A percentile compares a stretch with the other conserved stretches of the same genome.
These are phyloP conservation scores for Trypanosoma boissoni DNA, from an alignment of 208 protist genomes.

Conservation along the genomic window DNA sequence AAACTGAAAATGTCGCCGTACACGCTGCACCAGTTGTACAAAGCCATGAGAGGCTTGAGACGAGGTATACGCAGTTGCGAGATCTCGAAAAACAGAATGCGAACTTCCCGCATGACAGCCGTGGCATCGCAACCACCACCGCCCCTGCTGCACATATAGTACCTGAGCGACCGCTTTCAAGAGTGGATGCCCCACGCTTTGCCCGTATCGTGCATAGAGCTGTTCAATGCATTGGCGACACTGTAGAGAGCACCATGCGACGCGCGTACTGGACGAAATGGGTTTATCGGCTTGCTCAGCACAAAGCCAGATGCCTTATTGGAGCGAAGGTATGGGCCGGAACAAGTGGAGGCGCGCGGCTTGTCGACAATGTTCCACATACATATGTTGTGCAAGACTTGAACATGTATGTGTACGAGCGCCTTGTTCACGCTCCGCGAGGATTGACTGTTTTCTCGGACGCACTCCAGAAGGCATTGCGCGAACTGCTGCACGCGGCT, in stretches of 20 bases:
- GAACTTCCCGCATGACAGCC: too few species aligned
- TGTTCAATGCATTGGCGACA: neutral
- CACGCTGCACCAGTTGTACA: too few species aligned
- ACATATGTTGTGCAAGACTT: slow-evolving; percentile 36
- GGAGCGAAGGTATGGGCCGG: slow-evolving; percentile 5
- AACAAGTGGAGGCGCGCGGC: slow-evolving; percentile 4
- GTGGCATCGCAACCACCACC: too few species aligned
- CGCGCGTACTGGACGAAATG: slow-evolving; percentile 12
- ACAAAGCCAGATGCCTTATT: slow-evolving; percentile 10
- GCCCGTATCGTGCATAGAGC: neutral
- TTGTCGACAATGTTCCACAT: slow-evolving; percentile 36
- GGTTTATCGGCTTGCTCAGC: slow-evolving; percentile 7
- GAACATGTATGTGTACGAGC: slow-evolving; percentile 24
- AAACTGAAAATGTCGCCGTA: too few species aligned
- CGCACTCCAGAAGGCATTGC: slow-evolving; percentile 42
- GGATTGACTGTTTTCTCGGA: slow-evolving; percentile 34
- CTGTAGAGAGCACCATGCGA: neutral
- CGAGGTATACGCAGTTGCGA: too few species aligned
- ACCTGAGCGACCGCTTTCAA: neutral
- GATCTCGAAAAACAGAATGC: too few species aligned
- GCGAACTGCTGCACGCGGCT: slow-evolving; percentile 39
- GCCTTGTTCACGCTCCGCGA: neutral
- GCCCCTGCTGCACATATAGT: too few species aligned
- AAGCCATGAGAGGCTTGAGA: too few species aligned
- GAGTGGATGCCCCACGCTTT: neutral